These are phyloP conservation scores for Hypocrella siamensis DNA, from an alignment of 2,329 filamentous ascomycete species.

Conservation along the genomic window DNA sequence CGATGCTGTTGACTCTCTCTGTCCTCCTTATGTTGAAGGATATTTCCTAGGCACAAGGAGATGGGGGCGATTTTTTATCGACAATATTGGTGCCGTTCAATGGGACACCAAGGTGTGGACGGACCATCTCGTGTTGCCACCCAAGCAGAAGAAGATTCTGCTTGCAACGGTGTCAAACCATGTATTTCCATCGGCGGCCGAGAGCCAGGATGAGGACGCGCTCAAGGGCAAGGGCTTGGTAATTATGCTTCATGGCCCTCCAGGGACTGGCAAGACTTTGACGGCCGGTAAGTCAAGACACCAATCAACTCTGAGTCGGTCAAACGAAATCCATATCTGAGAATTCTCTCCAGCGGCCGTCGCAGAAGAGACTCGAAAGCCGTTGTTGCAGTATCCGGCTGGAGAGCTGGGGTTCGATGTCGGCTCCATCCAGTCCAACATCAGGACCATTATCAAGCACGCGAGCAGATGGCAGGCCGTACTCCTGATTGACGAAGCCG, in stretches of 20 bases:
- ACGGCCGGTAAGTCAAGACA: too few species aligned
- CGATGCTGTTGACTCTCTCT: too few species aligned
- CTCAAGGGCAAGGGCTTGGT: conserved; percentile 37
- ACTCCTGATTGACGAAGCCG: conserved; percentile 18
- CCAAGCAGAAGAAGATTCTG: conserved; percentile 34
- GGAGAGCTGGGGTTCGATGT: conserved; percentile 58
- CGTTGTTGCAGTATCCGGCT: conserved; percentile 37
- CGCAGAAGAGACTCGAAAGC: conserved; percentile 30
- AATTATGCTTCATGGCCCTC: conserved; percentile 29
- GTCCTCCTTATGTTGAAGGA: too few species aligned
- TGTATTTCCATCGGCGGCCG: conserved; percentile 22
- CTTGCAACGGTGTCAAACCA: conserved; percentile 31
- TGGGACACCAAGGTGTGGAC: conserved; percentile 36
- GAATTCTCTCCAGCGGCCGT: too few species aligned
- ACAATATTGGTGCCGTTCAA: conserved; percentile 24
- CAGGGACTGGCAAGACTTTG: conserved; percentile 33
- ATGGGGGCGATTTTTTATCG: too few species aligned
- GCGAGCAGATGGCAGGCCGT: conserved; percentile 37
- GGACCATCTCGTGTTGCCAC: conserved; percentile 29
- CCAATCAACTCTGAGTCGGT: too few species aligned
- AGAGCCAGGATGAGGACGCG: conserved; percentile 16
- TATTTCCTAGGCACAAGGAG: too few species aligned
- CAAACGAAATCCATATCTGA: too few species aligned
- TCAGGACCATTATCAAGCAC: conserved; percentile 41
- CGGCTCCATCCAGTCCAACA: conserved; percentile 45